Base-by-base conservation (phyloP, 1,284 basidiomycete genomes). In the Rhodotorula sp. region DNA sequence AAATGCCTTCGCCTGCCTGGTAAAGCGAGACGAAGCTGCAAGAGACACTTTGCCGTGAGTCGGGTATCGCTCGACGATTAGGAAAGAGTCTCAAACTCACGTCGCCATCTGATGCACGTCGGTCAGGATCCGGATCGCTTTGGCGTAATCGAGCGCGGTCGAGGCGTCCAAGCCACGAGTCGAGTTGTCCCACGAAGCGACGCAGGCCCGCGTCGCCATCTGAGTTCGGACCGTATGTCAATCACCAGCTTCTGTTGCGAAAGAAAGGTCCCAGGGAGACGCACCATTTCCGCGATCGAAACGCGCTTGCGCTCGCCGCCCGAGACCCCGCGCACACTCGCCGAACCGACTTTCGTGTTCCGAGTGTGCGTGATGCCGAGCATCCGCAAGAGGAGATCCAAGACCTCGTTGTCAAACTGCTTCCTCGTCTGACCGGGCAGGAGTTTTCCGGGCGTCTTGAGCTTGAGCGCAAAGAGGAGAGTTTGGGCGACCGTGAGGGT, bases 121-220 rank as follows among this genome's bases (percentile, higher is more conserved):
- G 75, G 86, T 86, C 39, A 86, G 79, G 65, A 87, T 81, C 61
- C 86, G 82, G 51, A 87, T 82, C 12, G 83, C 83, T 78, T 86
- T 86, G 78, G 85, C 85, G 76, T 85, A 87, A 78, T 87, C 85
- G 73, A 86, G 78, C 0, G 81, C 81, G 49, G 80, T 82, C 15
- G 74, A 71, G 20, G 87, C 86, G 78, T 88, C 87, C 57, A 97
- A 85, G 71, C 93, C 92, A 60, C 91, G 86, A 1, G 91, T 91
- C 0, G 90, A 89, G 79, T 87, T 87, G 78, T 87, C 86, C 85
- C 86, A 87, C 20, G 82, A 82, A 7, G 75, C 72, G 31, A 80
- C 73, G 74, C 75, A 65, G 62, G 69, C 65, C 72, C 71, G 69
- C 6, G 69, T 64, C 3, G 71, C 69, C 70, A 75, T 75, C 68